Evolutionary conservation across 2,329 filamentous ascomycete genomes (phyloP), one percentile per base, ranked within the genome.

Genomic region (Metarhizium humberi): DNA sequence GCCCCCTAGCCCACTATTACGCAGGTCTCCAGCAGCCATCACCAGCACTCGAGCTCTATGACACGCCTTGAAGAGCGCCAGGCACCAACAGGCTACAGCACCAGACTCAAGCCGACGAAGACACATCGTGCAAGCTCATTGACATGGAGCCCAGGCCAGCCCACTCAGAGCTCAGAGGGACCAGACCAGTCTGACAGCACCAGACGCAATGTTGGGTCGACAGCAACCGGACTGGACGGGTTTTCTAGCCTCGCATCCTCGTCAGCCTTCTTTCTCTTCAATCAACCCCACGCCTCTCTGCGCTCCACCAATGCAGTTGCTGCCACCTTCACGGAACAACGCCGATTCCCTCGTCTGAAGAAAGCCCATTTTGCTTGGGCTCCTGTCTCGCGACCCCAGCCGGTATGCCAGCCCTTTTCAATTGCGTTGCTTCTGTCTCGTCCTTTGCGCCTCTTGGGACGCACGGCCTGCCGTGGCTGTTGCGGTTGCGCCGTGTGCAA

Each of bases 211-310:
- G 25, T 25, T 25, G 25, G 25, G 25, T 25, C 25, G 25, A 25
- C 25, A 25, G 25, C 25, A 25, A 25, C 25, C 3, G 25, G 25
- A 25, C 25, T 25, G 25, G 25, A 25, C 25, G 25, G 13, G 32
- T 42, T 45, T 43, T 36, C 34, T 53, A 55, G 57, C 55, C 53
- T 59, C 42, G 42, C 42, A 10, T 18, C 14, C 42, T 45, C 53
- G 51, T 51, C 56, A 59, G 57, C 57, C 56, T 59, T 59, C 53
- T 57, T 55, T 50, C 54, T 59, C 58, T 49, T 58, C 58, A 58
- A 58, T 53, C 40, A 53, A 57, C 57, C 48, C 53, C 50, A 57
- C 56, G 50, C 47, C 50, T 38, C 16, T 40, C 53, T 48, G 38
- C 36, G 52, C 49, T 50, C 47, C 56, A 56, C 58, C 58, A 50